Conservation (phyloP, 164 flowering plant species). For the Protea cynaroides region DNA sequence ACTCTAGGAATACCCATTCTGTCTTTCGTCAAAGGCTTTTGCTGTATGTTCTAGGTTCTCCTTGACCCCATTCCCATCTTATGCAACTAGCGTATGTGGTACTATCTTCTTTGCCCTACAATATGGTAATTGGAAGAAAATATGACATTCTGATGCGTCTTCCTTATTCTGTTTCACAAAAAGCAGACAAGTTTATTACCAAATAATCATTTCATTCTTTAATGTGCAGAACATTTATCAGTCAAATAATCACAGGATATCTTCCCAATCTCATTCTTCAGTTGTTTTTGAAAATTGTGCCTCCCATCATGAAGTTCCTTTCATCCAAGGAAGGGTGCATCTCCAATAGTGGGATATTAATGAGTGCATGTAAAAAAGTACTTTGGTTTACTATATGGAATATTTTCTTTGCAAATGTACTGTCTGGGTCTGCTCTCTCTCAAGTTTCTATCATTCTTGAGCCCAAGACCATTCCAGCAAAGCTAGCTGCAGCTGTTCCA, state of each 20-base stretch:
- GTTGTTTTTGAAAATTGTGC: conserved; percentile 57
- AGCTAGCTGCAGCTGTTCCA: conserved; percentile 77
- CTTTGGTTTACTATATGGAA: conserved; percentile 89
- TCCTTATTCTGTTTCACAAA: background rate
- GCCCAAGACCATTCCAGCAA: conserved; percentile 57
- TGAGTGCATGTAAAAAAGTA: conserved; percentile 76
- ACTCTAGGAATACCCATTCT: no score
- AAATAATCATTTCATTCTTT: background rate
- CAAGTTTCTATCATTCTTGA: conserved; percentile 48
- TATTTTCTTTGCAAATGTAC: conserved; percentile 78
- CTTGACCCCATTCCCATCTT: background rate
- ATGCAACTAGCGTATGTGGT: background rate
- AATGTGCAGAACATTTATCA: conserved; percentile 59
- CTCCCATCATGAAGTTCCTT: conserved; percentile 74
- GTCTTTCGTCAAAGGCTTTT: no score
- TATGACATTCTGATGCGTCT: background rate
- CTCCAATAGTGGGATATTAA: conserved; percentile 66
- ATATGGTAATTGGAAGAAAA: background rate
- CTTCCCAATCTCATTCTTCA: conserved; percentile 92
- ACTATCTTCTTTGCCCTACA: background rate
- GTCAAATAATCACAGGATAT: conserved; percentile 85
- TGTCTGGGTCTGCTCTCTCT: conserved; percentile 68
- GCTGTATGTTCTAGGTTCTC: background rate
- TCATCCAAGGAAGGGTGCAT: conserved; percentile 80
- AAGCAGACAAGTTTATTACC: background rate